Conservation (phyloP, 805 yeast genomes). For the Kuraishia cidri region DNA sequence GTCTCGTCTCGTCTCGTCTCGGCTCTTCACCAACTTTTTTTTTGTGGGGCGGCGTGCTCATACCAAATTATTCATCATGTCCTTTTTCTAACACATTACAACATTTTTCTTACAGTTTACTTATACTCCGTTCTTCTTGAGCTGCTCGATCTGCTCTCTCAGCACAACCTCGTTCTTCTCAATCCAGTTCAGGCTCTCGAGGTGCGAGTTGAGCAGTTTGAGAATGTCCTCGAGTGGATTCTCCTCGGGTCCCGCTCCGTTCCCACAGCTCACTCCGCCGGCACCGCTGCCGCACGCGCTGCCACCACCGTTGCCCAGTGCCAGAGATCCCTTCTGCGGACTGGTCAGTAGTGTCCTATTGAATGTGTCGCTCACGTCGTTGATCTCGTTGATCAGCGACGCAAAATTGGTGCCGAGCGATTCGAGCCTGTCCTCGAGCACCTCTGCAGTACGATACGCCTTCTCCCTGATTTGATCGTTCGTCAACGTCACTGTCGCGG, state of each 20-base stretch:
- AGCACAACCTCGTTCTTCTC: conserved; percentile 65
- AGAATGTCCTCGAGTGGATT: conserved; percentile 61
- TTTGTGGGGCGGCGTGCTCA: too few species aligned
- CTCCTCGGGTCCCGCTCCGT: conserved; percentile 24
- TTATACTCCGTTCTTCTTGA: conserved; percentile 10
- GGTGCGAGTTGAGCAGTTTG: conserved; percentile 75
- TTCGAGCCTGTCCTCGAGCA: conserved; percentile 74
- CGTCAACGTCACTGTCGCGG: conserved; percentile 20
- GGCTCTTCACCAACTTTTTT: too few species aligned
- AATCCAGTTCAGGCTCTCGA: conserved; percentile 83
- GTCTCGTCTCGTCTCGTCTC: too few species aligned
- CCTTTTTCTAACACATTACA: too few species aligned
- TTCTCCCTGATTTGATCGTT: conserved; percentile 85
- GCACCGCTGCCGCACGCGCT: conserved; percentile 9
- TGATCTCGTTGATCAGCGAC: conserved; percentile 72
- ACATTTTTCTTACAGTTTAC: too few species aligned
- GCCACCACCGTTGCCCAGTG: conserved; percentile 10
- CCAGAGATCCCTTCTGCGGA: conserved; percentile 13
- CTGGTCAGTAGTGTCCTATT: conserved; percentile 44
- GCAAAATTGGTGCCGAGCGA: conserved; percentile 68
- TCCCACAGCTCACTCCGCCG: background rate
- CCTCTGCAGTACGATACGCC: conserved; percentile 82
- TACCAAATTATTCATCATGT: too few species aligned
- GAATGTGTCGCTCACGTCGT: conserved; percentile 73
- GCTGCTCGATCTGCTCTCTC: conserved; percentile 51